Evolutionary conservation across 1,139 yeast genomes (phyloP), one percentile per base, ranked within the genome.

Genomic region (Eremothecium coryli): DNA sequence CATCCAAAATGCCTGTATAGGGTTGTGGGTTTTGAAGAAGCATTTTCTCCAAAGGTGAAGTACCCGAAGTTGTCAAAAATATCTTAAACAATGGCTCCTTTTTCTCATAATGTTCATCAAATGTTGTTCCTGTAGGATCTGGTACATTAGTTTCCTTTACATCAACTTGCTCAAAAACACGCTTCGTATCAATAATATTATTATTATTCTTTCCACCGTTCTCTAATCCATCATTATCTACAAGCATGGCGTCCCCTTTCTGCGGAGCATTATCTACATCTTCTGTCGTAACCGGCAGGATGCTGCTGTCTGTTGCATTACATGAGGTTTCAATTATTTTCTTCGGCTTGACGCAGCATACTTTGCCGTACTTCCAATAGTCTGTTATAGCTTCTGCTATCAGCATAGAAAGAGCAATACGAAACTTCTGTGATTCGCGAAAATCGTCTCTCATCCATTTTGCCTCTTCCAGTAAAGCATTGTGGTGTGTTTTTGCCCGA

Each of bases 391-490:
- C 81, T 38, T 73, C 76, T 0, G 96, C 79, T 21, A 88, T 62
- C 28, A 69, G 66, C 9, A 73, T 70, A 52, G 93, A 81, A 37
- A 80, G 71, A 1, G 86, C 81, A 41, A 74, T 63, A 53, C 80
- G 82, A 49, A 69, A 73, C 52, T 81, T 79, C 14, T 73, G 54
- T 24, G 74, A 78, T 53, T 86, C 94, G 39, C 68, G 71, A 49
- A 80, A 80, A 53, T 86, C 95, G 4, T 71, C 68, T 5, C 86
- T 73, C 77, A 86, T 68, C 95, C 96, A 86, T 43, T 73, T 73
- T 47, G 76, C 82, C 55, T 90, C 98, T 26, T 74, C 73, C n/a
- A 90, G 43, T 26, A 88, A 44, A 42, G 68, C 61, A 48, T 81
- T 90, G 85, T 93, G 77, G 45, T 82, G 86, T 3, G 76, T 63